Evolutionary conservation across 31 red algal species (phyloP), one percentile per base, ranked within the genome.

Genomic region (Pterothamnion heteromorphum): DNA sequence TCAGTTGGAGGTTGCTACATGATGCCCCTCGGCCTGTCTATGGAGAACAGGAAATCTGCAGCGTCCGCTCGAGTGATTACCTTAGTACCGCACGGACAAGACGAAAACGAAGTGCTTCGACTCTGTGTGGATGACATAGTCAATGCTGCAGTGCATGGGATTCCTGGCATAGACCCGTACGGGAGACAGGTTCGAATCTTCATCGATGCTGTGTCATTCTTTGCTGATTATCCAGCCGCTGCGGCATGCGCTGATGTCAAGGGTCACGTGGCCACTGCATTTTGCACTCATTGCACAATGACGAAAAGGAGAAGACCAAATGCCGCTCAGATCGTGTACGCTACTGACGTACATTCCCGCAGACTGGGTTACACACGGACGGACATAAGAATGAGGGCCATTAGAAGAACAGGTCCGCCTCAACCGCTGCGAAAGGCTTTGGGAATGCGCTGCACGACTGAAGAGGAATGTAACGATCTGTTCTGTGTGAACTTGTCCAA

Each of bases 141-240:
- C n/a, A n/a, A n/a, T 37, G 34, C 35, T 3, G 82, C 3, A 86
- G 18, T 86, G 35, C 1, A 86, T 37, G 82, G 1, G 3, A 36
- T 86, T 86, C 26, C 26, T 23, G 9, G 18, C 27, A 3, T 41
- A 38, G 82, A 86, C 41, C 82, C 35, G 30, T 86, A 86, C 36
- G 31, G 82, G 2, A 32, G 36, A 3, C 27, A 28, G 82, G 82
- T 86, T 36, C 30, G 82, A 23, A 86, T 86, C 2, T 86, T 86
- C 36, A 32, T 86, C 36, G 82, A 86, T 36, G 3, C 82, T 23
- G 36, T 86, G 3, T 28, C 82, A 1, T 41, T 41, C 36, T 2
- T 86, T 37, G 82, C 30, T 86, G 82, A 86, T 9, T 86, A 86
- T 86, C 35, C 82, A 37, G 18, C 82, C 23, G 41, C 36, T n/a